These are phyloP conservation scores for Alternaria atra DNA, from an alignment of 2,329 filamentous ascomycete genomes.

Conservation along the genomic window DNA sequence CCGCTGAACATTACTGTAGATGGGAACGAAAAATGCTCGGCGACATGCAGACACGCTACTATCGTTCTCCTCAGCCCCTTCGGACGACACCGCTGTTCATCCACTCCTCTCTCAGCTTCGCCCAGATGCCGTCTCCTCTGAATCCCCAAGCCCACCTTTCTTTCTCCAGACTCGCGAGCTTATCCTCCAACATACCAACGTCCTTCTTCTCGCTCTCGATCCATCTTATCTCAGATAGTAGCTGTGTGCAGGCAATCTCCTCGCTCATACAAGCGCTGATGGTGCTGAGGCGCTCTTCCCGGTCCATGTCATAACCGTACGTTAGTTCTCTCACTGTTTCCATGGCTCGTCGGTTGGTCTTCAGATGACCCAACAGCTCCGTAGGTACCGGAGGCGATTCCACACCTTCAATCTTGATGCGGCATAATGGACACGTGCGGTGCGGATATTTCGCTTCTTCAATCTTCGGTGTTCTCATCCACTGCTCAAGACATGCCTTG, in stretches of 20 bases:
- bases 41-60: neutral
- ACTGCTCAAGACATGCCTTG: conserved; percentile 33
- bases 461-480: conserved; percentile 33
- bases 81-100: conserved; percentile 21
- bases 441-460: conserved; percentile 31
- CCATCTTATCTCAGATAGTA: conserved; percentile 13
- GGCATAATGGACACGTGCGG: conserved; percentile 33
- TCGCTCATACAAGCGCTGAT: conserved; percentile 28
- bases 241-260: conserved; percentile 27
- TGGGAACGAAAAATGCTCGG: neutral
- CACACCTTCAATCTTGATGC: conserved; percentile 26
- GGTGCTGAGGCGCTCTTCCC: conserved; percentile 19
- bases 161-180: conserved; percentile 13
- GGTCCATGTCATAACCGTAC: conserved; percentile 17
- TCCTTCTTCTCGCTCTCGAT: conserved; percentile 1
- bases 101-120: conserved; percentile 23
- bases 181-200: conserved; percentile 6
- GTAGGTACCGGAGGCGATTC: neutral
- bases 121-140: conserved; percentile 18
- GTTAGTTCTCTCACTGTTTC: conserved; percentile 14
- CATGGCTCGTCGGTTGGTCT: conserved; percentile 9
- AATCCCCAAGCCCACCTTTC: conserved; percentile 34
- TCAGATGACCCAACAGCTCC: conserved; percentile 13
- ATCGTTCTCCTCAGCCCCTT: neutral
- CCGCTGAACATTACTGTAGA: neutral